These are phyloP conservation scores for Nakazawaea wickerhamii DNA, from an alignment of 805 yeast genomes.

Conservation along the genomic window DNA sequence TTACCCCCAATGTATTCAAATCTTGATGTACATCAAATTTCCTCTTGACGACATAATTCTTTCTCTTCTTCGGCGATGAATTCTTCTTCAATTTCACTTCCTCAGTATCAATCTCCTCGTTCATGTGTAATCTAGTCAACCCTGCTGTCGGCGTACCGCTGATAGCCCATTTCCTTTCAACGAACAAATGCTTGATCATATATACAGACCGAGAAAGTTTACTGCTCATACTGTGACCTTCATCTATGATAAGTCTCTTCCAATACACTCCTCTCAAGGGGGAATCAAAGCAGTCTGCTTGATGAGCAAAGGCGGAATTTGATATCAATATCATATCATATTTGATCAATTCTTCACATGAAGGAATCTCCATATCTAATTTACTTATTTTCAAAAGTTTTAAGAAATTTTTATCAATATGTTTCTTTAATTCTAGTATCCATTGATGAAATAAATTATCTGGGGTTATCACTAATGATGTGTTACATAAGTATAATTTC, in stretches of 20 bases:
- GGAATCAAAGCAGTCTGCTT: constrained; percentile 28
- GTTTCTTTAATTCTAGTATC: constrained; percentile 54
- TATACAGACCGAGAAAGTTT: constrained; percentile 43
- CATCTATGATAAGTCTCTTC: constrained; percentile 72
- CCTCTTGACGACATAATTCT: constrained; percentile 41
- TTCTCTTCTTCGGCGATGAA: constrained; percentile 2
- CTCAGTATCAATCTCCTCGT: constrained; percentile 24
- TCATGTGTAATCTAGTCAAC: constrained; percentile 49
- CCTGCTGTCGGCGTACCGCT: constrained; percentile 78
- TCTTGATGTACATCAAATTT: constrained; percentile 50
- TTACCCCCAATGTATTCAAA: constrained; percentile 44
- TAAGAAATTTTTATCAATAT: constrained; percentile 35
- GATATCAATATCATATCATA: constrained; percentile 52
- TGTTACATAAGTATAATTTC: constrained; percentile 38
- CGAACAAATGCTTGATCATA: constrained; percentile 41
- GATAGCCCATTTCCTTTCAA: constrained; percentile 69
- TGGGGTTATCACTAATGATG: constrained; percentile 60
- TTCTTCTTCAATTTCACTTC: neutral
- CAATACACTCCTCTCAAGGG: constrained; percentile 45
- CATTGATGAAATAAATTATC: constrained; percentile 66
- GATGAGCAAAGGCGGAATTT: constrained; percentile 38
- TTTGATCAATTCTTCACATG: constrained; percentile 30
- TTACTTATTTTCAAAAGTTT: constrained; percentile 26
- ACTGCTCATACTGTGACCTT: constrained; percentile 62
- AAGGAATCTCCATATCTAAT: constrained; percentile 21